A percentile compares a stretch with the other conserved stretches of the same genome.
These are phyloP conservation scores for Cyberlindnera bimundalis DNA, from an alignment of 805 yeast genomes.

Conservation along the genomic window DNA sequence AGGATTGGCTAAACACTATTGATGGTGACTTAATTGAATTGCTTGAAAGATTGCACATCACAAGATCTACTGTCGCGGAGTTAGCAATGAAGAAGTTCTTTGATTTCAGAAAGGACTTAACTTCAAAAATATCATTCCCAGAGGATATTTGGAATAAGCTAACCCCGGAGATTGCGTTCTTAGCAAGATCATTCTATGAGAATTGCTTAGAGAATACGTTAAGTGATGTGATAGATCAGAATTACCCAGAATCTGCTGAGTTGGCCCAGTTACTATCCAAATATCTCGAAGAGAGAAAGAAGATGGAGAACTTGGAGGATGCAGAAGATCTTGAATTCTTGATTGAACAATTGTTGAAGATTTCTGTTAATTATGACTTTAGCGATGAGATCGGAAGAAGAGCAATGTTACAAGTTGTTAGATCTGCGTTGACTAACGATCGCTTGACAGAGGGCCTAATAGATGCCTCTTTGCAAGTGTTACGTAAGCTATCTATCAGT, in stretches of 20 bases:
- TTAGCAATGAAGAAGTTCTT: slow-evolving; percentile 63
- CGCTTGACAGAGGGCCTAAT: slow-evolving; percentile 52
- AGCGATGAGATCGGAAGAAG: slow-evolving; percentile 91
- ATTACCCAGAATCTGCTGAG: slow-evolving; percentile 75
- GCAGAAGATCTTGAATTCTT: slow-evolving; percentile 65
- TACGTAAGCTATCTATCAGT: slow-evolving; percentile 66
- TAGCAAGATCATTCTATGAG: slow-evolving; percentile 63
- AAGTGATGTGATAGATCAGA: slow-evolving; percentile 55
- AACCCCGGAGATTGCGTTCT: slow-evolving; percentile 71
- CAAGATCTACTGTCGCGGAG: slow-evolving; percentile 64
- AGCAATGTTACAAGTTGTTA: slow-evolving; percentile 57
- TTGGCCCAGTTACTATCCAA: slow-evolving; percentile 57
- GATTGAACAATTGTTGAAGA: slow-evolving; percentile 64
- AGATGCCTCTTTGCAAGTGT: slow-evolving; percentile 56
- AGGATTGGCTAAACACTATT: slow-evolving; percentile 66
- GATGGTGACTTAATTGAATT: slow-evolving; percentile 70
- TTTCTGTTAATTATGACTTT: slow-evolving; percentile 73
- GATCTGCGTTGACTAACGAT: slow-evolving; percentile 58
- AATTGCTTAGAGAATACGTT: slow-evolving; percentile 56
- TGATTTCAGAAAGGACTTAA: slow-evolving; percentile 57
- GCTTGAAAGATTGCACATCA: slow-evolving; percentile 66
- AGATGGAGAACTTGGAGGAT: slow-evolving; percentile 33
- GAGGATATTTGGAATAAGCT: slow-evolving; percentile 65
- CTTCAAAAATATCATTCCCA: slow-evolving; percentile 56
- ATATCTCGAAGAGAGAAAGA: slow-evolving; percentile 50